These are phyloP conservation scores for Naganishia sp. DNA, from an alignment of 1,284 basidiomycete species.

Conservation along the genomic window DNA sequence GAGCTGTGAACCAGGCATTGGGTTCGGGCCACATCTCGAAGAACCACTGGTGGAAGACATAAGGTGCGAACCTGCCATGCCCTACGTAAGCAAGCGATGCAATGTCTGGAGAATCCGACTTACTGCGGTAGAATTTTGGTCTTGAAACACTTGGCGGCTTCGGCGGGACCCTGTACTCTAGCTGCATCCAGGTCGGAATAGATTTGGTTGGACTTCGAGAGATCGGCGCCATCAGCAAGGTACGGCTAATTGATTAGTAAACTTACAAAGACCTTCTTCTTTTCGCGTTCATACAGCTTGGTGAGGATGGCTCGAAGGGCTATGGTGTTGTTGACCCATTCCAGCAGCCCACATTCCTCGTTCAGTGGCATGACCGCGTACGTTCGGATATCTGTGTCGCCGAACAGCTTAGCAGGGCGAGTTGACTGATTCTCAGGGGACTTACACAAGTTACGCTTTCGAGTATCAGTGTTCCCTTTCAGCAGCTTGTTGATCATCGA, in stretches of 20 bases:
- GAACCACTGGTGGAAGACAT: slow-evolving; percentile 98
- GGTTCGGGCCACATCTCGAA: slow-evolving; percentile 95
- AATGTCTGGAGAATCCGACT: slow-evolving; percentile 38
- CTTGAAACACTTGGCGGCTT: slow-evolving; percentile 65
- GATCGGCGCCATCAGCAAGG: neutral
- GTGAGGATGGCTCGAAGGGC: slow-evolving; percentile 78
- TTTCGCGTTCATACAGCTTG: slow-evolving; percentile 69
- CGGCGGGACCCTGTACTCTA: slow-evolving; percentile 59
- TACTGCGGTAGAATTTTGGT: slow-evolving; percentile 65
- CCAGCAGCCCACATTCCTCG: slow-evolving; percentile 94
- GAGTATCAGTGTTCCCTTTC: slow-evolving; percentile 89
- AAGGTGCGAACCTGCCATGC: slow-evolving; percentile 62
- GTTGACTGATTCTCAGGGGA: slow-evolving; percentile 32
- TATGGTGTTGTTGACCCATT: slow-evolving; percentile 96
- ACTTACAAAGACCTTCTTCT: slow-evolving; percentile 67
- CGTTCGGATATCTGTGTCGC: slow-evolving; percentile 76
- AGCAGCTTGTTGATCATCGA: slow-evolving; percentile 97
- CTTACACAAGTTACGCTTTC: slow-evolving; percentile 81
- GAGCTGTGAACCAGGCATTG: slow-evolving; percentile 86
- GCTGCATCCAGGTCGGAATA: slow-evolving; percentile 61
- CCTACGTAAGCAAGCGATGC: too few relatives aligned
- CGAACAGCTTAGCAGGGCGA: neutral
- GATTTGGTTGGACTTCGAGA: slow-evolving; percentile 59
- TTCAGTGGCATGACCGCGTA: slow-evolving; percentile 96
- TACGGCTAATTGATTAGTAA: neutral